phyloP scores from a whole-genome alignment of 1,139 yeast species.

The Yamadazyma kanchanaburiensis region DNA sequence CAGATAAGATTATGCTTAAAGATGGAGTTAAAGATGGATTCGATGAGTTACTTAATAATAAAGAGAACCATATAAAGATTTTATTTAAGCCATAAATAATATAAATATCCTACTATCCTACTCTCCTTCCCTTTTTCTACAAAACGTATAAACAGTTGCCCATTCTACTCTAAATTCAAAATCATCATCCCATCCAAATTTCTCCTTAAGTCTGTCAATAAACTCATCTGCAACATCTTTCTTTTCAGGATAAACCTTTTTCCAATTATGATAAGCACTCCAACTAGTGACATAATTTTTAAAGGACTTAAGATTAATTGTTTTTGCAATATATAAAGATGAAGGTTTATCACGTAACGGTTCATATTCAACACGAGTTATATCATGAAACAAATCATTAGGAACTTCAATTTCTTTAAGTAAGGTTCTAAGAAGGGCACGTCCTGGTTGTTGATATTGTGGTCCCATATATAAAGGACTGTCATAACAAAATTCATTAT shows the following conservation, averaged over 20 bases:
- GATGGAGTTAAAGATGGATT: conserved; percentile 34
- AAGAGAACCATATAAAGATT: conserved; percentile 36
- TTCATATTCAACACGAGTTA: conserved; percentile 35
- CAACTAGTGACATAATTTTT: conserved; percentile 55
- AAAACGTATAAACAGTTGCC: conserved; percentile 56
- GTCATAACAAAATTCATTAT: conserved; percentile 26
- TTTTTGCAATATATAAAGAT: conserved; percentile 37
- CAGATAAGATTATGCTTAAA: conserved; percentile 31
- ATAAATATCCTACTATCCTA: neutral
- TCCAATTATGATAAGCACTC: conserved; percentile 74
- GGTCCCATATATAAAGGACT: conserved; percentile 51
- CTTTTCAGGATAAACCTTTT: conserved; percentile 26
- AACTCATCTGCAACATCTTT: conserved; percentile 40
- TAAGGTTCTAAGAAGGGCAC: conserved; percentile 45
- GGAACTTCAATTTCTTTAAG: conserved; percentile 44
- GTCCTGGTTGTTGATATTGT: conserved; percentile 76
- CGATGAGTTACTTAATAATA: conserved; percentile 30
- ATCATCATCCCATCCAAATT: conserved; percentile 42
- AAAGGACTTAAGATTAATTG: conserved; percentile 42
- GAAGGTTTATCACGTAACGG: conserved; percentile 26
- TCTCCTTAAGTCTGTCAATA: conserved; percentile 38
- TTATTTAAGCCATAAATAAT: conserved; percentile 23
- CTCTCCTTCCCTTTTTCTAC: conserved; percentile 9
- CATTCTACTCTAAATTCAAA: conserved; percentile 49
- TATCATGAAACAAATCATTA: conserved; percentile 31